Evolutionary conservation across 805 yeast species (phyloP).

Genomic region (Candida ortonii): DNA sequence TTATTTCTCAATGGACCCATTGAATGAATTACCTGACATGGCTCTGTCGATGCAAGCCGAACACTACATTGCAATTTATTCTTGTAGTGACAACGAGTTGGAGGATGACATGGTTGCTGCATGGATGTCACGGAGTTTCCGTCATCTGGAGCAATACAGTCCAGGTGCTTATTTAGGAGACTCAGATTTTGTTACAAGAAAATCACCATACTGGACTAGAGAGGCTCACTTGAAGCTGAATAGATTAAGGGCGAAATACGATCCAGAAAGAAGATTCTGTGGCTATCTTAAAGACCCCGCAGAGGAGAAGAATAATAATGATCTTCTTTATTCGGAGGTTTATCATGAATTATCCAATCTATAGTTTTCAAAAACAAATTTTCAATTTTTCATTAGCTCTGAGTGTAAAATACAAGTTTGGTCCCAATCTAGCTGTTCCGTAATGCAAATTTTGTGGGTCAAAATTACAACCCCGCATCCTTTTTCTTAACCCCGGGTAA

Average conservation of each 20-base stretch:
- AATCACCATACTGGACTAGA: conserved; percentile 9
- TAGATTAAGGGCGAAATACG: conserved; percentile 5
- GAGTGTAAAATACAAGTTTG: too few relatives aligned
- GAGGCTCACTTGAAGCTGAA: conserved; percentile 8
- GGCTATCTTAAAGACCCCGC: conserved; percentile 9
- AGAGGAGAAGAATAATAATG: conserved; percentile 7
- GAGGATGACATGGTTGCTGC: conserved; percentile 9
- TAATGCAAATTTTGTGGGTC: too few relatives aligned
- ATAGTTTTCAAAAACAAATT: too few relatives aligned
- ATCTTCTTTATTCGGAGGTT: conserved; percentile 4
- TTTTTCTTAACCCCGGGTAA: too few relatives aligned
- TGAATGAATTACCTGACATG: conserved; percentile 11
- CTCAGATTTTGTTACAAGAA: conserved; percentile 10
- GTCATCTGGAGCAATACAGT: conserved; percentile 7
- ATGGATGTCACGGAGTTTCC: conserved; percentile 11
- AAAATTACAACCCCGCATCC: too few relatives aligned
- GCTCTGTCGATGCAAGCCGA: conserved; percentile 10
- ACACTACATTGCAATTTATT: conserved; percentile 11
- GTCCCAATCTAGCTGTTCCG: too few relatives aligned
- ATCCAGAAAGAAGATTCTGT: conserved; percentile 8
- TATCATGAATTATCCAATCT: conserved; percentile 4
- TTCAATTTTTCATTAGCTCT: too few relatives aligned
- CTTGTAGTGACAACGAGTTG: conserved; percentile 4
- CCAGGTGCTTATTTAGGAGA: conserved; percentile 11
- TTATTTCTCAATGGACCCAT: conserved; percentile 12